Conservation (phyloP, 2,329 filamentous ascomycete genomes). For the Aureobasidium subglaciale region DNA sequence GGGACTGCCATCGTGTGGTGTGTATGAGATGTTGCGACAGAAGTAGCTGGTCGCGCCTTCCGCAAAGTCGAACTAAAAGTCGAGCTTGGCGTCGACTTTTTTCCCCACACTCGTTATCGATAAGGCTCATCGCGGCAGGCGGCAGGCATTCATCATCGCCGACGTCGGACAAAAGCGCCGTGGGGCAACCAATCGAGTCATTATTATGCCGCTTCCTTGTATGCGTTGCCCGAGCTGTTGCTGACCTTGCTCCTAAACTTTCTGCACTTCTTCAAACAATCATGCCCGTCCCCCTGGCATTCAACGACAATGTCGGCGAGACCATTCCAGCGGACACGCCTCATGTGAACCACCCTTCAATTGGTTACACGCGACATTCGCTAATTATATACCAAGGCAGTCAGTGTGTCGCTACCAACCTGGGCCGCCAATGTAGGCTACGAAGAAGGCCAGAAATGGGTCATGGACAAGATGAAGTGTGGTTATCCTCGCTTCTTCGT, state of each 20-base stretch:
- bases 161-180: neutral
- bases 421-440: slow-evolving; percentile 89
- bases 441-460: slow-evolving; percentile 84
- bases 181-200: neutral
- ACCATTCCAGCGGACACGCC: slow-evolving; percentile 71
- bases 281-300: slow-evolving; percentile 21
- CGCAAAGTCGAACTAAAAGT: too few species aligned
- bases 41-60: too few species aligned
- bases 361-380: neutral
- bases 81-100: slow-evolving; percentile 3
- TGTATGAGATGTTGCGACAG: neutral
- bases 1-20: slow-evolving; percentile 24
- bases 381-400: slow-evolving; percentile 54
- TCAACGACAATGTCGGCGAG: slow-evolving; percentile 47
- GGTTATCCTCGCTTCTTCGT: slow-evolving; percentile 96
- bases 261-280: neutral
- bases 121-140: too few species aligned
- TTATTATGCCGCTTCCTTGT: neutral
- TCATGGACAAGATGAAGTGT: slow-evolving; percentile 75
- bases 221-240: slow-evolving; percentile 4
- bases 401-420: slow-evolving; percentile 91
- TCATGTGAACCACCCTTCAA: slow-evolving; percentile 51
- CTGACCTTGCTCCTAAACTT: slow-evolving; percentile 21
- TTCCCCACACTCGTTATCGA: too few species aligned
- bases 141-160: slow-evolving; percentile 1